phyloP scores from a whole-genome alignment of 495 filamentous ascomycete genomes.

The Aspergillus haitiensis region DNA sequence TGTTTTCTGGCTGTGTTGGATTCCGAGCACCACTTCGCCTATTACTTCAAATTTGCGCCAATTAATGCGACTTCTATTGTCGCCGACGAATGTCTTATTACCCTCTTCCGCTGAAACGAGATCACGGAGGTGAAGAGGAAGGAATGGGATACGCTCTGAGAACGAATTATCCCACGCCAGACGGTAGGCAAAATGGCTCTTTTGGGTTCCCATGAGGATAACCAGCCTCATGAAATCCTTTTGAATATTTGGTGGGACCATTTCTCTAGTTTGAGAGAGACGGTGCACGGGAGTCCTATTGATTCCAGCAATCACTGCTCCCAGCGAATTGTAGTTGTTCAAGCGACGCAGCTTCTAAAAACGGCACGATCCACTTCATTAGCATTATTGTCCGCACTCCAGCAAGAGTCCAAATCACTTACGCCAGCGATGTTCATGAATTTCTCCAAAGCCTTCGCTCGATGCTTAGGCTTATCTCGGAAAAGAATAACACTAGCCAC shows the following conservation, averaged over 20 bases:
- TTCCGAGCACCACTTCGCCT: constrained; percentile 83
- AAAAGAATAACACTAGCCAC: constrained; percentile 89
- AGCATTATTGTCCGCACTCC: neutral
- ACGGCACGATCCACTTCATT: neutral
- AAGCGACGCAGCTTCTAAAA: constrained; percentile 73
- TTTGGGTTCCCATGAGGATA: constrained; percentile 88
- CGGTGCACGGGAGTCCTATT: constrained; percentile 85
- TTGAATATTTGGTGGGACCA: constrained; percentile 66
- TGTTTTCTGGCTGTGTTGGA: constrained; percentile 85
- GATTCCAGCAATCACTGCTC: constrained; percentile 89
- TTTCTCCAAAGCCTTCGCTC: constrained; percentile 85
- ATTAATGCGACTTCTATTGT: constrained; percentile 76
- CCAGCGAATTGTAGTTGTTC: constrained; percentile 96
- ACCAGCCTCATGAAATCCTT: constrained; percentile 86
- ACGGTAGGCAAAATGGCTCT: constrained; percentile 90
- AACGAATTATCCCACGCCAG: constrained; percentile 95
- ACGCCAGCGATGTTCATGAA: constrained; percentile 81
- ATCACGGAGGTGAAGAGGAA: constrained; percentile 88
- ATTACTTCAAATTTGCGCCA: constrained; percentile 99
- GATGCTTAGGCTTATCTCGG: constrained; percentile 93
- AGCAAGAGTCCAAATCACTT: constrained; percentile 19
- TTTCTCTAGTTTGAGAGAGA: constrained; percentile 74
- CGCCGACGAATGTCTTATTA: constrained; percentile 80
- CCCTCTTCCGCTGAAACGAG: constrained; percentile 90
- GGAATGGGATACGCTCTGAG: constrained; percentile 84